These are phyloP conservation scores for Termitomyces sp. DNA, from an alignment of 768 basidiomycete species.

Conservation along the genomic window DNA sequence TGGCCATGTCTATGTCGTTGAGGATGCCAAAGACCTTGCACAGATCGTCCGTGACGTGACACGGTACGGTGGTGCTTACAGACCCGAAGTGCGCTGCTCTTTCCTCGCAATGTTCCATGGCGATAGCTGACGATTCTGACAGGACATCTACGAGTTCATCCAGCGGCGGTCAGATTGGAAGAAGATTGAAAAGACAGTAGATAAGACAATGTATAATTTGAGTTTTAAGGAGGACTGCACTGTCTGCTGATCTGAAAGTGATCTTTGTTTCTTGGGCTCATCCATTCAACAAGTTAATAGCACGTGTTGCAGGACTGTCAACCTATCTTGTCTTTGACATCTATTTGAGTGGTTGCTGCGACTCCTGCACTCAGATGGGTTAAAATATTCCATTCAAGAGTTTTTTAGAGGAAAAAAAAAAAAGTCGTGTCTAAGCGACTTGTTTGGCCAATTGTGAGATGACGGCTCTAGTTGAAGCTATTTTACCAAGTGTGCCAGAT, in stretches of 20 bases:
- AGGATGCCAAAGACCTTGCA: slow-evolving; percentile 93
- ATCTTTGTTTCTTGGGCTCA: too few relatives aligned
- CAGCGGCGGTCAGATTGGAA: slow-evolving; percentile 96
- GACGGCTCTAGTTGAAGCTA: too few relatives aligned
- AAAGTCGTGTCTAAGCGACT: too few relatives aligned
- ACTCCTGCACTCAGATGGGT: too few relatives aligned
- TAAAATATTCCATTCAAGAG: too few relatives aligned
- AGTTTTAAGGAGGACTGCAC: slow-evolving; percentile 92
- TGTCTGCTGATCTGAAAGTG: slow-evolving; percentile 24
- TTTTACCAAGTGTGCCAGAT: too few relatives aligned
- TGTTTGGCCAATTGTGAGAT: too few relatives aligned
- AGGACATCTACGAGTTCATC: slow-evolving; percentile 96
- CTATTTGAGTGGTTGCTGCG: too few relatives aligned
- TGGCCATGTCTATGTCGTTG: slow-evolving; percentile 93
- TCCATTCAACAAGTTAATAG: too few relatives aligned
- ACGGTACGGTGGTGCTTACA: slow-evolving; percentile 90
- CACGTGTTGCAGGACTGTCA: too few relatives aligned
- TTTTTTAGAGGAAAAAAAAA: too few relatives aligned
- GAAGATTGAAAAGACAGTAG: slow-evolving; percentile 94
- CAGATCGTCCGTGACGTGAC: slow-evolving; percentile 95
- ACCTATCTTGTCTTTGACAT: too few relatives aligned
- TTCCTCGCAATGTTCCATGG: background rate
- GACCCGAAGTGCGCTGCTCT: slow-evolving; percentile 68
- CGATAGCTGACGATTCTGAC: background rate
- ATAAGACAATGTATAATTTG: slow-evolving; percentile 91